Evolutionary conservation across 768 basidiomycete genomes (phyloP).

Genomic region (Cantharellus cinnabarinus): DNA sequence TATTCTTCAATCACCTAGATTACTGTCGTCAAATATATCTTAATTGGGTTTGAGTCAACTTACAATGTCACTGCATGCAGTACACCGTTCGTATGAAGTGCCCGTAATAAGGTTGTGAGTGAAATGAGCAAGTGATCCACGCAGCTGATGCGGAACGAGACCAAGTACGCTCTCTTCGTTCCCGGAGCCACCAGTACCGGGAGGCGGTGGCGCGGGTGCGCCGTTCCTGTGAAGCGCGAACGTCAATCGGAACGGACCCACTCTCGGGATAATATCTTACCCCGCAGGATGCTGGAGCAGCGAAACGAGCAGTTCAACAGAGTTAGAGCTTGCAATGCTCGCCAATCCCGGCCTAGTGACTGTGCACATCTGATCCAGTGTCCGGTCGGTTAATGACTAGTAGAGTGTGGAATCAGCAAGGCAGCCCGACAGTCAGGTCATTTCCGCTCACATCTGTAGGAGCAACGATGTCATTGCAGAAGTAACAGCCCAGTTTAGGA

Average conservation of each 20-base stretch:
- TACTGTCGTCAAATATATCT: not conserved
- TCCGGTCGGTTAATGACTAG: conserved; percentile 63
- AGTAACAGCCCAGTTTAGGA: conserved; percentile 71
- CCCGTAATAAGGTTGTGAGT: conserved; percentile 68
- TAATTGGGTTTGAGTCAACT: conserved; percentile 11
- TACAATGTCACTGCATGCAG: conserved; percentile 73
- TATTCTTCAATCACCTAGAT: conserved; percentile 63
- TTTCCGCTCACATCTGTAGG: conserved; percentile 58
- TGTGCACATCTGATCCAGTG: conserved; percentile 97
- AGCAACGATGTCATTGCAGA: conserved; percentile 95
- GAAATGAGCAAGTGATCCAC: conserved; percentile 80
- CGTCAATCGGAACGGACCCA: not conserved
- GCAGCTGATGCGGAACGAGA: conserved; percentile 79
- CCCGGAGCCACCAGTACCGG: conserved; percentile 9
- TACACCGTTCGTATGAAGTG: conserved; percentile 69
- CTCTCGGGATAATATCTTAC: conserved; percentile 22
- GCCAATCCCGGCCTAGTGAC: conserved; percentile 91
- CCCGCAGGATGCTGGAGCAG: conserved; percentile 77
- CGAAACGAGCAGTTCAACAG: conserved; percentile 80
- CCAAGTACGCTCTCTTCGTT: conserved; percentile 41
- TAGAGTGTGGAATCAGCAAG: not conserved
- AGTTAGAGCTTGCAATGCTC: conserved; percentile 75
- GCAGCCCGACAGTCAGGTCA: not conserved
- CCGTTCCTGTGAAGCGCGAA: conserved; percentile 21
- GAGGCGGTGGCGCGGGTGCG: conserved; percentile 46